phyloP scores from a whole-genome alignment of 495 filamentous ascomycete species.

The Lepidopterella palustris region DNA sequence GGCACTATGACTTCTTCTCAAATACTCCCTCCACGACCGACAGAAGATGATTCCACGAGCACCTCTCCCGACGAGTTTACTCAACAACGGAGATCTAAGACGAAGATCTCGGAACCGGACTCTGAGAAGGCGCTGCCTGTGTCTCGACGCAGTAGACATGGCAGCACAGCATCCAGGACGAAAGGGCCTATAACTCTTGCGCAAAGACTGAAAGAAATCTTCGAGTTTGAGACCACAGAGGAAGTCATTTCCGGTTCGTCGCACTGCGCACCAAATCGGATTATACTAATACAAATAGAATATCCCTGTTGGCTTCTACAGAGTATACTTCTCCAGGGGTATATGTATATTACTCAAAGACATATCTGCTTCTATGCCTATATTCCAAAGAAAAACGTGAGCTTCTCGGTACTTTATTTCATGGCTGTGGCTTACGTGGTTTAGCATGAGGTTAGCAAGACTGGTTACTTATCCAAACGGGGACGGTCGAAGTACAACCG shows the following conservation, averaged over 20 bases:
- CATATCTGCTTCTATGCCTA: slow-evolving; percentile 98
- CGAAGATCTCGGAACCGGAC: slow-evolving; percentile 14
- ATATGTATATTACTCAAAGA: slow-evolving; percentile 90
- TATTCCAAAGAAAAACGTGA: slow-evolving; percentile 79
- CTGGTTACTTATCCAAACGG: slow-evolving; percentile 82
- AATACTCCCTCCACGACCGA: slow-evolving; percentile 32
- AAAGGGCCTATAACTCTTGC: slow-evolving; percentile 49
- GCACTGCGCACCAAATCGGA: slow-evolving; percentile 1
- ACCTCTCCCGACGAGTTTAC: slow-evolving; percentile 26
- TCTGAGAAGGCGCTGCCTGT: slow-evolving; percentile 32
- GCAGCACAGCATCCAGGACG: slow-evolving; percentile 35
- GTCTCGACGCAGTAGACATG: slow-evolving; percentile 15
- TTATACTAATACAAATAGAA: slow-evolving; percentile 45
- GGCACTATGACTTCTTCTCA: slow-evolving; percentile 35
- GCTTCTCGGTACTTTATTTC: slow-evolving; percentile 16
- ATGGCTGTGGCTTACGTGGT: slow-evolving; percentile 28
- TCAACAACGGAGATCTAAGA: slow-evolving; percentile 18
- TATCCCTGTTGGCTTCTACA: slow-evolving; percentile 93
- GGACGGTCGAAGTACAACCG: slow-evolving; percentile 86
- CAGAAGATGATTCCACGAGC: slow-evolving; percentile 31
- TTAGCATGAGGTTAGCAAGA: slow-evolving; percentile 71
- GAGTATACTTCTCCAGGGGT: slow-evolving; percentile 86
- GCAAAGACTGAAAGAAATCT: slow-evolving; percentile 75
- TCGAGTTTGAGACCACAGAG: slow-evolving; percentile 74
- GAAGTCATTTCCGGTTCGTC: slow-evolving; percentile 68